phyloP scores from a whole-genome alignment of 345 rosid genomes.

The Syzygium oleosum region DNA sequence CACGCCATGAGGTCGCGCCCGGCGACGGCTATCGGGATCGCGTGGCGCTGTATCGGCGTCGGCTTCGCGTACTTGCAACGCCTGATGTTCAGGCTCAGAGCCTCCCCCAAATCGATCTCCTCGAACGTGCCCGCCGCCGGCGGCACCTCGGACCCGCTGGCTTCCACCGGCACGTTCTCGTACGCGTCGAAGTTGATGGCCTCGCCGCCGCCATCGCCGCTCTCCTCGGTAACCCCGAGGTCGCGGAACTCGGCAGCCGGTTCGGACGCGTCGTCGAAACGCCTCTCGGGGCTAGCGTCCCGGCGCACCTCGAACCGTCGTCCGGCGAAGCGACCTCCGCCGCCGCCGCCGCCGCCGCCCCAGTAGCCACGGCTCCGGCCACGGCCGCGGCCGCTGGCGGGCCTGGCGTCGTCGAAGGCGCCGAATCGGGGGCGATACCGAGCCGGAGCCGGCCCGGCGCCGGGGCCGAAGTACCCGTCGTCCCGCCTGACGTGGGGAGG shows the following conservation, averaged over 20 bases:
- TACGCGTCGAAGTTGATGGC: background rate
- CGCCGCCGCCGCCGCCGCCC: background rate
- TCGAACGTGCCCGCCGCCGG: slow-evolving; percentile 16
- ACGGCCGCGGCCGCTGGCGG: slow-evolving; percentile 5
- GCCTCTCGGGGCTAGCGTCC: background rate
- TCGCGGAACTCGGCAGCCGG: background rate
- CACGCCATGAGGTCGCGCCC: slow-evolving; percentile 60
- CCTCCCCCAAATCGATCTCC: slow-evolving; percentile 27
- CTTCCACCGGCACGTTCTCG: slow-evolving; percentile 27
- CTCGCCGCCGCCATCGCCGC: background rate
- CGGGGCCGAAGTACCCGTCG: background rate
- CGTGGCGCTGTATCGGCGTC: slow-evolving; percentile 46
- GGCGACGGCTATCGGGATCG: slow-evolving; percentile 40
- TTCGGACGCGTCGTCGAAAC: background rate
- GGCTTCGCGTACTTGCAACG: slow-evolving; percentile 41
- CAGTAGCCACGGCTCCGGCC: slow-evolving; percentile 3
- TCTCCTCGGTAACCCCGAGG: background rate
- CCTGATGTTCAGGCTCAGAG: slow-evolving; percentile 22
- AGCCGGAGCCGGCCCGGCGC: background rate
- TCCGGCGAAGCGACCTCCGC: background rate
- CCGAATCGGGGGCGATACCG: background rate
- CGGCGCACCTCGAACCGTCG: background rate
- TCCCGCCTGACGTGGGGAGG: slow-evolving; percentile 21
- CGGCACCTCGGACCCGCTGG: slow-evolving; percentile 22
- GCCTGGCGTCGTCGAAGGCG: background rate